phyloP scores from a whole-genome alignment of 805 yeast species.

The Teunomyces stri region DNA sequence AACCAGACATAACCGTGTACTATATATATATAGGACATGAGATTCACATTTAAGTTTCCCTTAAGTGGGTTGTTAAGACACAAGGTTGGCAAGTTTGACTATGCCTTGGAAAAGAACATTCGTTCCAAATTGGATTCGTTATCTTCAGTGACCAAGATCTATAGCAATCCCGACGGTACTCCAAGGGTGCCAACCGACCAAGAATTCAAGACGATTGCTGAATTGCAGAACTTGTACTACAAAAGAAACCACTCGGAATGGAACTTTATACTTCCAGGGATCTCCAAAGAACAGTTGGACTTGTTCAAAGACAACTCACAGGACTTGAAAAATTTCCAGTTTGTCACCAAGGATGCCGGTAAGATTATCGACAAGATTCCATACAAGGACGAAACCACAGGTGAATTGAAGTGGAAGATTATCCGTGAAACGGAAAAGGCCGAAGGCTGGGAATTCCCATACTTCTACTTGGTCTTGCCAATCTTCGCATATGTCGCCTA shows the following conservation, averaged over 20 bases:
- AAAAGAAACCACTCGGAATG: constrained; percentile 54
- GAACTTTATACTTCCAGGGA: constrained; percentile 44
- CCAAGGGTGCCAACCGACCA: constrained; percentile 65
- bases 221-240: constrained; percentile 58
- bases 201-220: constrained; percentile 72
- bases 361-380: constrained; percentile 81
- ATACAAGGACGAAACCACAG: constrained; percentile 73
- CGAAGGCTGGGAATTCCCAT: constrained; percentile 83
- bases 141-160: constrained; percentile 64
- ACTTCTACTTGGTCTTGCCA: constrained; percentile 72
- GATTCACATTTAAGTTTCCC: constrained; percentile 42
- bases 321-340: constrained; percentile 56
- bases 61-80: constrained; percentile 36
- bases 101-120: constrained; percentile 57
- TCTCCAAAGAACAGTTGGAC: constrained; percentile 53
- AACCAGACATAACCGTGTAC: constrained; percentile 4
- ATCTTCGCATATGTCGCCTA: constrained; percentile 57
- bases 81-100: constrained; percentile 42
- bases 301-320: constrained; percentile 60
- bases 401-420: constrained; percentile 75
- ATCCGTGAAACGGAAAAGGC: constrained; percentile 68
- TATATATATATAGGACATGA: constrained; percentile 22
- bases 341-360: constrained; percentile 48
- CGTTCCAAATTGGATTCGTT: constrained; percentile 59
- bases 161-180: constrained; percentile 73